Base-by-base conservation (phyloP, 108 stramenopile species). In the Nitzschia sp. region DNA sequence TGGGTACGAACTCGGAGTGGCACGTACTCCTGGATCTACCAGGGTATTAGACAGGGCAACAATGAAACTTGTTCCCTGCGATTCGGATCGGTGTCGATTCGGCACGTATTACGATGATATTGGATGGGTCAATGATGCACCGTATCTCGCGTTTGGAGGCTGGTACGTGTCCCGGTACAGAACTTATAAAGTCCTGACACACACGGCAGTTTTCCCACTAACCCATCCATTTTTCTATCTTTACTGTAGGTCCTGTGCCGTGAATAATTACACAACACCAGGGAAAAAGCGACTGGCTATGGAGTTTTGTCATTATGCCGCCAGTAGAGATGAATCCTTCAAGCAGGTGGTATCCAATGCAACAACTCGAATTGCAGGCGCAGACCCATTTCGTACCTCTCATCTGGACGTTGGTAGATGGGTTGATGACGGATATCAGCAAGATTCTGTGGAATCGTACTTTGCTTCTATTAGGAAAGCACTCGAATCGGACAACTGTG, bases 121-220 rank as follows among this genome's bases (percentile, higher is more conserved):
- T 33, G 63, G 63, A 4, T 63, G 45, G 33, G 70, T 80, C 26
- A 80, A 80, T 53, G 35, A 31, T 22, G 58, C 79, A 27, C 79
- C 79, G 1, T 80, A 80, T 34, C 33, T 70, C 22, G 79, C 79
- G 4, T 63, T 60, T 71, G 79, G 69, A 45, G 75, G 79, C 27
- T 76, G 57, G 63, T 45, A 32, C 0, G 62, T 41, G 32, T 54
- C n/a, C n/a, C n/a, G n/a, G 32, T 23, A 63, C 73, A 28, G 38
- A 9, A 13, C 13, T 41, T 6, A 41, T 9, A 41, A 41, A 13
- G 13, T 13, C 9, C 38, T 50, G 9, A 19, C 17, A 50, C 8
- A 50, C 9, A 5, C 4, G 19, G 48, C 8, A 5, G 17, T 56
- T 25, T 30, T 25, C 47, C 17, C 21, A 58, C 53, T 6, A 23